phyloP scores from a whole-genome alignment of 2,329 filamentous ascomycete genomes.

The Xylariaceae sp. region DNA sequence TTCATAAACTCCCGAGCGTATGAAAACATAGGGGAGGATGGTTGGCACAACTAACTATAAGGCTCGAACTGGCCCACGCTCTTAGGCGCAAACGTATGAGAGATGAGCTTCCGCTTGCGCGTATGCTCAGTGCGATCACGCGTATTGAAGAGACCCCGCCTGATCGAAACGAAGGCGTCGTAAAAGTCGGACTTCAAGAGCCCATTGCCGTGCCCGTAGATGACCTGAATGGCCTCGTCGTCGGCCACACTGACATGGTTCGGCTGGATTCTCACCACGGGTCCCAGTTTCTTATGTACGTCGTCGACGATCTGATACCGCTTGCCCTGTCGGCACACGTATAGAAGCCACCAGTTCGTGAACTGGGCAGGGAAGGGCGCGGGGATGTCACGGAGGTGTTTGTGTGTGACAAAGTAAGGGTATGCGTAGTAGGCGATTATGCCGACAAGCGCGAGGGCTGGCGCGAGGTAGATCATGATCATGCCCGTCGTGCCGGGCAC shows the following conservation, averaged over 20 bases:
- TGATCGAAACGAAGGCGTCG: conserved; percentile 84
- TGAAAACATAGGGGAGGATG: neutral
- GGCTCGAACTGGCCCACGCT: conserved; percentile 80
- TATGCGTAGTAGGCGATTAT: conserved; percentile 54
- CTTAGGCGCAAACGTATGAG: conserved; percentile 81
- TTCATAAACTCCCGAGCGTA: neutral
- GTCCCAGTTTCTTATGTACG: conserved; percentile 68
- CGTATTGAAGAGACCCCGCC: conserved; percentile 83
- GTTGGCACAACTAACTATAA: conserved; percentile 48
- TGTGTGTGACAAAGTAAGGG: conserved; percentile 53
- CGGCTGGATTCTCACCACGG: conserved; percentile 77
- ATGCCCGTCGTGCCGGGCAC: neutral
- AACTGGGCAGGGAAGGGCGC: conserved; percentile 60
- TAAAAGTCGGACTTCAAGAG: conserved; percentile 80
- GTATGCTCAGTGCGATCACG: conserved; percentile 75
- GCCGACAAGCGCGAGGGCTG: conserved; percentile 38
- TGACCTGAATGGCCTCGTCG: conserved; percentile 64
- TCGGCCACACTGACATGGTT: conserved; percentile 80
- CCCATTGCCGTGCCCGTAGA: conserved; percentile 77
- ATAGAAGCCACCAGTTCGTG: conserved; percentile 75
- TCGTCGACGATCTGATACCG: conserved; percentile 62
- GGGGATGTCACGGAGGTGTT: conserved; percentile 49
- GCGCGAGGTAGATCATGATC: neutral
- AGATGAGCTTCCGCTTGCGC: conserved; percentile 82
- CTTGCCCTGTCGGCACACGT: conserved; percentile 57